These are phyloP conservation scores for Geranium incanum DNA, from an alignment of 441 rosid species.

Conservation along the genomic window DNA sequence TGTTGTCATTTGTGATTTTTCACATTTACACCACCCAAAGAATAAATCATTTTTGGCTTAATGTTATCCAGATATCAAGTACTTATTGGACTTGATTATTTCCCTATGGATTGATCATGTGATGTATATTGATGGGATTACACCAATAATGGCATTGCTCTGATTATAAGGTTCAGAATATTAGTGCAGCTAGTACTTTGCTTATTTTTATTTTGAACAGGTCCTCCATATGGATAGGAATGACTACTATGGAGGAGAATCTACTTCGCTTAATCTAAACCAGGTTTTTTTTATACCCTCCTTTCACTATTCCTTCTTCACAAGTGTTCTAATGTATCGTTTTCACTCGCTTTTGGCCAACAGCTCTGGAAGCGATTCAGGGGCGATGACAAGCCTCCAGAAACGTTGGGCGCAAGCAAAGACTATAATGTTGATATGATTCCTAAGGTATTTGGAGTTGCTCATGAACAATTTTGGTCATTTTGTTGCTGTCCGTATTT, in stretches of 20 bases:
- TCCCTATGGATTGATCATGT: neutral
- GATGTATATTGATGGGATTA: neutral
- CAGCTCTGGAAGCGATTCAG: slow-evolving; percentile 63
- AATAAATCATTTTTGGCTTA: neutral
- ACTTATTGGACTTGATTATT: neutral
- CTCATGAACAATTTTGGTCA: neutral
- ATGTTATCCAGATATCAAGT: too few relatives aligned
- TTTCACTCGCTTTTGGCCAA: neutral
- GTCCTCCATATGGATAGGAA: slow-evolving; percentile 9
- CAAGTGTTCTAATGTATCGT: too few relatives aligned
- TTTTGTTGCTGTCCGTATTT: neutral
- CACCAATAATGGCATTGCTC: neutral
- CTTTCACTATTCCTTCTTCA: neutral
- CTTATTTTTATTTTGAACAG: neutral
- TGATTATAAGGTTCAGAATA: neutral
- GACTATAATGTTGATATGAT: slow-evolving; percentile 66
- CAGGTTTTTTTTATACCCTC: neutral
- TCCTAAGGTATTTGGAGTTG: slow-evolving; percentile 42
- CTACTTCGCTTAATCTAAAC: slow-evolving; percentile 8
- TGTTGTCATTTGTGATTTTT: neutral
- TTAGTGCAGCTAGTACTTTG: neutral
- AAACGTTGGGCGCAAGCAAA: slow-evolving; percentile 46
- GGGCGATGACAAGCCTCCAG: slow-evolving; percentile 46
- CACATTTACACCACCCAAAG: neutral
- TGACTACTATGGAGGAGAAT: slow-evolving; percentile 8